Percentiles rank a stretch among this genome's conserved stretches.
phyloP scores from a whole-genome alignment of 441 rosid species.

The Dalechampia spathulata region DNA sequence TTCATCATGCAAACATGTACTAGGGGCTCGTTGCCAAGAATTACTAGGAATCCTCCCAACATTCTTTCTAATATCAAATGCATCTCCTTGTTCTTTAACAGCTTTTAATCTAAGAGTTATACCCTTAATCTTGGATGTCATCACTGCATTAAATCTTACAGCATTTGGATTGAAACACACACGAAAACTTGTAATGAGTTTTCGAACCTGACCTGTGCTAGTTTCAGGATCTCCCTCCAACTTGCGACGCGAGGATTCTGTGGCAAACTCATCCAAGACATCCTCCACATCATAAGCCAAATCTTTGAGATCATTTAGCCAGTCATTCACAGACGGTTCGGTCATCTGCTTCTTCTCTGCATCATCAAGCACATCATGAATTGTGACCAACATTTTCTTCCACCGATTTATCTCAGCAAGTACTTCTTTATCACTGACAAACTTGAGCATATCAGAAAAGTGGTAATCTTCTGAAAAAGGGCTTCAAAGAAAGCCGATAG shows the following conservation, averaged over 20 bases:
- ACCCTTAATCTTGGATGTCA: neutral
- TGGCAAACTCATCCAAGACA: too few species aligned
- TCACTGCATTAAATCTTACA: neutral
- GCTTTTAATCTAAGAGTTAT: neutral
- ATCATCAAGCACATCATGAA: too few species aligned
- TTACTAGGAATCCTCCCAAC: neutral
- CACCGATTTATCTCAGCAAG: too few species aligned
- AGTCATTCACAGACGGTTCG: too few species aligned
- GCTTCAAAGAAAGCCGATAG: too few species aligned
- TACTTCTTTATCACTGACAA: too few species aligned
- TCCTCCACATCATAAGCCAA: too few species aligned
- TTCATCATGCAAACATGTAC: neutral
- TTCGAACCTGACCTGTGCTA: neutral
- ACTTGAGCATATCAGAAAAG: too few species aligned
- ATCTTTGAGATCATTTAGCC: too few species aligned
- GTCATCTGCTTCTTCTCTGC: too few species aligned
- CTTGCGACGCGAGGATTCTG: neutral
- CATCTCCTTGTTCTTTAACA: neutral
- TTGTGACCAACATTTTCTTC: too few species aligned
- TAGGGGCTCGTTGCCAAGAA: neutral
- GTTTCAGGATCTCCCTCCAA: neutral
- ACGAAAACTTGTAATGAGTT: slow-evolving; percentile 2
- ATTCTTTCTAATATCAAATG: neutral
- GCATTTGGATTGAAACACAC: neutral
- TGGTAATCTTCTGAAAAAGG: too few species aligned